Conservation (phyloP, 1,139 yeast species). For the Nakaseomyces nivariensis region DNA sequence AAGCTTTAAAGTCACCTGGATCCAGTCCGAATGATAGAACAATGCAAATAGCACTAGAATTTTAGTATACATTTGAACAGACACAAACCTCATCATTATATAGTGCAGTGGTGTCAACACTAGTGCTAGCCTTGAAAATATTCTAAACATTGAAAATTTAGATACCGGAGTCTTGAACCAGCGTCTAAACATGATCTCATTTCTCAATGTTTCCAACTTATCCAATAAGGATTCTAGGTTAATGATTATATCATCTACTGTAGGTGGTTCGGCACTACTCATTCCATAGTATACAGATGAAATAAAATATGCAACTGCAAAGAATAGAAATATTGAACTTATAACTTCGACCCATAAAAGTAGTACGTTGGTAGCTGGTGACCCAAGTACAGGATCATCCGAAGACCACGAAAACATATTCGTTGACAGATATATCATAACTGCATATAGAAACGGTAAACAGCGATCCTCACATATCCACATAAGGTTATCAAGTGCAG, state of each 20-base stretch:
- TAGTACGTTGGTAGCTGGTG: conserved; percentile 4
- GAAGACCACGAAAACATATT: conserved; percentile 1
- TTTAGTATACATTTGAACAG: conserved; percentile 10
- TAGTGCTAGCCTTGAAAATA: conserved; percentile 1
- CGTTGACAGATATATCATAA: conserved; percentile 2
- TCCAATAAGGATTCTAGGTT: conserved; percentile 19
- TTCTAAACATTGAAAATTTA: neutral
- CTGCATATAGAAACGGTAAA: conserved; percentile 13
- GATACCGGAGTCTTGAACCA: conserved; percentile 4
- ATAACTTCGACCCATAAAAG: conserved; percentile 18
- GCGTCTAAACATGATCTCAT: conserved; percentile 9
- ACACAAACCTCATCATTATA: conserved; percentile 8
- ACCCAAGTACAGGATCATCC: conserved; percentile 5
- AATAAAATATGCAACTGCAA: conserved; percentile 17
- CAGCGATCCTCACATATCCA: conserved; percentile 16
- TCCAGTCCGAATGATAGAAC: conserved; percentile 23
- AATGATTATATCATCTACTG: conserved; percentile 27
- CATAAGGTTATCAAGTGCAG: conserved; percentile 12
- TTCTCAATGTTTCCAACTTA: conserved; percentile 17
- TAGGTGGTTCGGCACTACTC: conserved; percentile 24
- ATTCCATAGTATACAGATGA: conserved; percentile 16
- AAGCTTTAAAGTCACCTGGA: conserved; percentile 21
- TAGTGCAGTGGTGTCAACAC: conserved; percentile 13
- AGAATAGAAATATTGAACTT: conserved; percentile 10
- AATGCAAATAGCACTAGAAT: conserved; percentile 6